Conservation (phyloP, 331 rosid genomes). For the Stylosanthes scabra region DNA sequence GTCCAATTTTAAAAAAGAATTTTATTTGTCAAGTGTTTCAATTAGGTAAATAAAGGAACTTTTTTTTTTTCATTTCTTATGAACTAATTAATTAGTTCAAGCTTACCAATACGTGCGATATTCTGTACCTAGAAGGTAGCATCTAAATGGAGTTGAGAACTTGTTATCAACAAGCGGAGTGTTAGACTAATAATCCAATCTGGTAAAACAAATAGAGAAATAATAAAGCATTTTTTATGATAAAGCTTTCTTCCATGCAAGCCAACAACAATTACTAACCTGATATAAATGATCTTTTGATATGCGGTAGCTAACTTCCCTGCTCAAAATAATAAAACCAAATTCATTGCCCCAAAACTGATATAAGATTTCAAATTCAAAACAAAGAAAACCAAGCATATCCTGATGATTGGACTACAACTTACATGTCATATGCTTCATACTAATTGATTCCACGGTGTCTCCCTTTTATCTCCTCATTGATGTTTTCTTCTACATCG, state of each 20-base stretch:
- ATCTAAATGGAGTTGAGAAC: not conserved
- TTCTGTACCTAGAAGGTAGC: not conserved
- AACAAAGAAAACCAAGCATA: too few relatives aligned
- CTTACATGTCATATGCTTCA: not conserved
- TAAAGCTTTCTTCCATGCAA: too few relatives aligned
- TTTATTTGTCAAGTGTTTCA: not conserved
- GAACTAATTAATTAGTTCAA: not conserved
- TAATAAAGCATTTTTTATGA: too few relatives aligned
- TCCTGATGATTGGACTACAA: too few relatives aligned
- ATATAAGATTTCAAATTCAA: not conserved
- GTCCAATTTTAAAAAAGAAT: too few relatives aligned
- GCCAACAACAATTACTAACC: too few relatives aligned
- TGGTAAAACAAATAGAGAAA: not conserved
- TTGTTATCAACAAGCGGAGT: not conserved
- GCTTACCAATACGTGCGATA: not conserved
- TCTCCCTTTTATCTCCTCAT: too few relatives aligned
- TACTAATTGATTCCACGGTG: too few relatives aligned
- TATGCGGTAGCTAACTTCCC: not conserved
- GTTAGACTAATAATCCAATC: not conserved
- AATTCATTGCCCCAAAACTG: slow-evolving; percentile 4
- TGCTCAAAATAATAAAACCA: not conserved
- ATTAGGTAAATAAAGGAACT: too few relatives aligned
- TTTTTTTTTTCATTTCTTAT: too few relatives aligned
- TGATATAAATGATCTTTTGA: too few relatives aligned
- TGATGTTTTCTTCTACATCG: too few relatives aligned